Evolutionary conservation across 345 rosid species (phyloP), one percentile per base, ranked within the genome.

Genomic region (Lepidium africanum): DNA sequence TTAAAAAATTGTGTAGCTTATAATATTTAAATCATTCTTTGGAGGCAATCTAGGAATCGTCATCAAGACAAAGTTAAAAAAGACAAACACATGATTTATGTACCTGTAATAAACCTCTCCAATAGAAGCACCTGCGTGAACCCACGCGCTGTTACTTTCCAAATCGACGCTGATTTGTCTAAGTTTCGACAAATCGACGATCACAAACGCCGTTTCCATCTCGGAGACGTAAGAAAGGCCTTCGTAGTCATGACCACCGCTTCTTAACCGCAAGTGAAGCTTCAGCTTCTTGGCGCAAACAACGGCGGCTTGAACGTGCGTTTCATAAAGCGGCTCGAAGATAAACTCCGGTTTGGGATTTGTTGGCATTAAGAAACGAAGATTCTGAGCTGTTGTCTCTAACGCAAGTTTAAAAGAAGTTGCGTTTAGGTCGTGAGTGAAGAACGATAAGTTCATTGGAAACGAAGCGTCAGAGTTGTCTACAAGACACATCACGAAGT

Each of bases 201-300:
- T 17, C 36, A 84, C 61, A 65, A 87, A 90, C 32, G 88, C 87
- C 2, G 82, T 51, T 41, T 82, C 86, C 36, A 69, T 70, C 75
- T 80, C 71, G 0, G 90, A 84, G 3, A 83, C 83, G n/a, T 84
- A 90, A 1, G 91, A 85, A 2, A 85, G 68, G 2, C 89, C 91
- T 75, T 87, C 93, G 7, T 82, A 87, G 73, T 87, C 92, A 68
- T 84, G 94, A 17, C 96, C 96, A 0, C 94, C 92, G 6, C 92
- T 86, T 1, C 90, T 83, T 40, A 84, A 55, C 69, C 87, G 78
- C 38, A 87, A 64, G 46, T 85, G 88, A 48, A 87, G 53, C 5
- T 76, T 43, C n/a, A 80, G 63, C 41, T 81, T 14, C 50, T 78
- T 83, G 12, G 87, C 77, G n/a, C 96, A 90, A 38, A 83, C 65